These are phyloP conservation scores for Perilla frutescens DNA, from an alignment of 257 asterid species.

Conservation along the genomic window DNA sequence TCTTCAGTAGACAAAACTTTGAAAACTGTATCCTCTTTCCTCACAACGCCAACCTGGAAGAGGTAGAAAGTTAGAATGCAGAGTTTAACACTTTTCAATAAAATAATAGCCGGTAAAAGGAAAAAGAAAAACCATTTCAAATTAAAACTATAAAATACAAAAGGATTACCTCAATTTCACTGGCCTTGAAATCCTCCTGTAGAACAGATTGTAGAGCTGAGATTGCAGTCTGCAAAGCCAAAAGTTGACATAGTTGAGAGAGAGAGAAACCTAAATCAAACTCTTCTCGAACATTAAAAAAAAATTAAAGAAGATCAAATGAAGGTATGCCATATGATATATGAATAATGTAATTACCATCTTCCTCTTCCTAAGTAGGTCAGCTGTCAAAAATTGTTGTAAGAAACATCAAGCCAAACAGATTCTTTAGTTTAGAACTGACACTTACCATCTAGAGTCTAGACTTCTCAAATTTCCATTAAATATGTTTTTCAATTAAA, in stretches of 20 bases:
- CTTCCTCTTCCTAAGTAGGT: conserved; percentile 12
- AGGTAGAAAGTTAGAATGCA: background rate
- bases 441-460: background rate
- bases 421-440: background rate
- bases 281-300: conserved; percentile 1
- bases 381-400: background rate
- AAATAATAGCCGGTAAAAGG: background rate
- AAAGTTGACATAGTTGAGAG: conserved; percentile 19
- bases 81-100: background rate
- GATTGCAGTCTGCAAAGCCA: conserved; percentile 71
- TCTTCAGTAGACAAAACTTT: conserved; percentile 85
- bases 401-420: background rate
- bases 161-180: conserved; percentile 87
- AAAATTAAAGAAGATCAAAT: background rate
- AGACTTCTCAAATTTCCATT: background rate
- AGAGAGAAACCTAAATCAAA: background rate
- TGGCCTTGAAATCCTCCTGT: conserved; percentile 98
- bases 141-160: background rate
- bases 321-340: background rate
- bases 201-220: conserved; percentile 97
- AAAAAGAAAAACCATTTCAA: too few species aligned
- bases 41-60: conserved; percentile 91
- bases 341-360: too few species aligned
- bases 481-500: background rate
- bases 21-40: conserved; percentile 70